Evolutionary conservation across 1,284 basidiomycete genomes (phyloP).

Genomic region (Puccinia coronata): DNA sequence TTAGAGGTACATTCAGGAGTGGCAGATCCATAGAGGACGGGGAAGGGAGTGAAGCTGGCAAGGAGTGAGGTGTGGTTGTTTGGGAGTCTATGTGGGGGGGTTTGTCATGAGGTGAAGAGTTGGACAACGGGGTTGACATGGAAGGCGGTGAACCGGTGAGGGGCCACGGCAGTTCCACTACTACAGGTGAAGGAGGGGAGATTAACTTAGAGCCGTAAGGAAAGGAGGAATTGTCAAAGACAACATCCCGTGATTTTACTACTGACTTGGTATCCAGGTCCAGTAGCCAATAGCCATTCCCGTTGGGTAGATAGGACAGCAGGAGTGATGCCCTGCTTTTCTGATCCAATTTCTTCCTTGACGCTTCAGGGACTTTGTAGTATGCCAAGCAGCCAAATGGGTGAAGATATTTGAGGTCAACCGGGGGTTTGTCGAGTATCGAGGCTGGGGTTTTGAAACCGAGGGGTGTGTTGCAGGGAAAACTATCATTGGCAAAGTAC

Average conservation of each 20-base stretch:
- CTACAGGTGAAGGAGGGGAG: background rate
- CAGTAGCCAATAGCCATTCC: conserved; percentile 6
- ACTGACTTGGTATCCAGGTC: background rate
- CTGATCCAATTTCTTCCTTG: background rate
- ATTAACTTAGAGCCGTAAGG: background rate
- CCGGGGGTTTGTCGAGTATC: too few species aligned
- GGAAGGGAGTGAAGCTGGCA: too few species aligned
- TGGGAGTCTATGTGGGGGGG: too few species aligned
- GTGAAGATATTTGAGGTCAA: too few species aligned
- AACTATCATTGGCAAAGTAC: background rate
- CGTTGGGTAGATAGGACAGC: background rate
- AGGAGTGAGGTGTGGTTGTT: too few species aligned
- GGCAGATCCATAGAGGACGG: too few species aligned
- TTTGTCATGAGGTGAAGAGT: too few species aligned
- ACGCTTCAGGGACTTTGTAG: background rate
- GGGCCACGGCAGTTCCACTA: background rate
- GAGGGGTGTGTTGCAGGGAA: conserved; percentile 8
- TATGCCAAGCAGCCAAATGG: background rate
- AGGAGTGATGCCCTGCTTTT: background rate
- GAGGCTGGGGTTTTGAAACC: conserved; percentile 5
- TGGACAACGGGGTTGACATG: too few species aligned
- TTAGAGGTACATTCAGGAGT: too few species aligned
- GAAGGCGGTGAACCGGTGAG: background rate
- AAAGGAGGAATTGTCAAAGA: background rate
- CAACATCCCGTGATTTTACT: background rate